A percentile compares a stretch with the other conserved stretches of the same genome.
These are phyloP conservation scores for Colletotrichum sublineola DNA, from an alignment of 2,329 filamentous ascomycete species.

Conservation along the genomic window DNA sequence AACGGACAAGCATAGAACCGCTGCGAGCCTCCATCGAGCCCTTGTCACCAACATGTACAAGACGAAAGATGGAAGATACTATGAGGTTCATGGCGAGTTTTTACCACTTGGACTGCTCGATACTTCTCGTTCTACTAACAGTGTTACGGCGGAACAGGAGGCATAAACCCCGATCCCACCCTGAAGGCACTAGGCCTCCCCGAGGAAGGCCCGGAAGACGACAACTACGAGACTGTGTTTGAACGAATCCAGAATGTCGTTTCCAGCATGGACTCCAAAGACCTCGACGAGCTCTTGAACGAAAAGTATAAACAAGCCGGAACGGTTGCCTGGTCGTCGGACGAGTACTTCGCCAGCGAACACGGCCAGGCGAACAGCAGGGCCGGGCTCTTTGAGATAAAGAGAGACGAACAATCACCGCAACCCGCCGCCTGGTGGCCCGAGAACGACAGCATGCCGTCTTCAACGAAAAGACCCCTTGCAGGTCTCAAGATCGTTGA, in stretches of 20 bases:
- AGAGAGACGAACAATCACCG: conserved; percentile 42
- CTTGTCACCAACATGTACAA: conserved; percentile 47
- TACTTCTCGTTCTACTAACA: neutral
- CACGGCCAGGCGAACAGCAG: conserved; percentile 46
- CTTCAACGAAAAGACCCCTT: conserved; percentile 55
- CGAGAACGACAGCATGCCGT: conserved; percentile 43
- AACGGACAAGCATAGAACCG: conserved; percentile 26
- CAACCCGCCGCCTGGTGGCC: conserved; percentile 59
- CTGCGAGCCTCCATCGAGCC: conserved; percentile 27
- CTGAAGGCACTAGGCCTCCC: conserved; percentile 43
- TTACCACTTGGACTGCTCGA: too few species aligned
- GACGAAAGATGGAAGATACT: conserved; percentile 45
- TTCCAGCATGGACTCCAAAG: conserved; percentile 42
- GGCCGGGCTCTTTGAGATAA: conserved; percentile 45
- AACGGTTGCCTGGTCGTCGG: conserved; percentile 46
- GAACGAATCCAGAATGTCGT: conserved; percentile 37
- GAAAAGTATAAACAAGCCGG: conserved; percentile 47
- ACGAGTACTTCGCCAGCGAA: conserved; percentile 47
- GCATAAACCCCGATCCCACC: conserved; percentile 43
- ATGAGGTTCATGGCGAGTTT: conserved; percentile 44
- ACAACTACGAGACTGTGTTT: conserved; percentile 45
- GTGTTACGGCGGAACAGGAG: neutral
- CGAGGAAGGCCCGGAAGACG: conserved; percentile 42
- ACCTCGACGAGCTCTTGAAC: conserved; percentile 45
- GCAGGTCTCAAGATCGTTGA: conserved; percentile 63